Evolutionary conservation across 2,329 filamentous ascomycete genomes (phyloP).

Genomic region (Ophiostoma sp.): DNA sequence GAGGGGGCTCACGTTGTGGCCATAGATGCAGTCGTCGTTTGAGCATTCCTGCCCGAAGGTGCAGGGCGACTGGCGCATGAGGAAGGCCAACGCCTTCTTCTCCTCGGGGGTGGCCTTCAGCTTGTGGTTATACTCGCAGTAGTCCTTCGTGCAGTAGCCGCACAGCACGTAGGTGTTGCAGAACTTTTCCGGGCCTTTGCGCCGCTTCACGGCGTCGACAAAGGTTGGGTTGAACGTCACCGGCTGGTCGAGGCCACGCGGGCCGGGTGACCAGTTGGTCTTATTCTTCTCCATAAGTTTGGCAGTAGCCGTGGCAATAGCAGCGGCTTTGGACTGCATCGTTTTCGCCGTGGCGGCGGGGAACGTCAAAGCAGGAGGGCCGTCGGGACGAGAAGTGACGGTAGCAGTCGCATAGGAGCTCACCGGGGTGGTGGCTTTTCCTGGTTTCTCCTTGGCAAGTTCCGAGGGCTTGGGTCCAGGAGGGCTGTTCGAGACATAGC

Average conservation of each 20-base stretch:
- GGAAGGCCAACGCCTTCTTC: slow-evolving; percentile 49
- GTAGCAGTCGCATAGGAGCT: neutral
- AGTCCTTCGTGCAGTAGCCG: slow-evolving; percentile 50
- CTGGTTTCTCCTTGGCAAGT: neutral
- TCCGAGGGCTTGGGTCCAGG: slow-evolving; percentile 8
- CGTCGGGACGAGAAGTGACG: neutral
- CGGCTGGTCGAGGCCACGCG: slow-evolving; percentile 50
- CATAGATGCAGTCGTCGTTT: slow-evolving; percentile 55
- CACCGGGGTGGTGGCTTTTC: neutral
- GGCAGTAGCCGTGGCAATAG: slow-evolving; percentile 20
- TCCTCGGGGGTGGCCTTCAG: slow-evolving; percentile 51
- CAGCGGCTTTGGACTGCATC: slow-evolving; percentile 28
- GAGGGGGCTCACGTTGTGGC: slow-evolving; percentile 46
- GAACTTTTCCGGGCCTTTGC: slow-evolving; percentile 50
- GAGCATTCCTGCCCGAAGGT: slow-evolving; percentile 53
- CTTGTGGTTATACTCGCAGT: slow-evolving; percentile 55
- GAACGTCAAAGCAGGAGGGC: slow-evolving; percentile 33
- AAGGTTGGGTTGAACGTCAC: slow-evolving; percentile 43
- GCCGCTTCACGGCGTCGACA: slow-evolving; percentile 52
- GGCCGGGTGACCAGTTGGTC: slow-evolving; percentile 46
- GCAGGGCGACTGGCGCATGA: slow-evolving; percentile 55
- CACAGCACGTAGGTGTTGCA: slow-evolving; percentile 59
- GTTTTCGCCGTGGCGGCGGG: slow-evolving; percentile 34
- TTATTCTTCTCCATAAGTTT: slow-evolving; percentile 31
- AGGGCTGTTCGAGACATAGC: neutral